Evolutionary conservation across 176 grass and related monocot species (phyloP), one percentile per base, ranked within the genome.

Genomic region (Thalia dealbata): DNA sequence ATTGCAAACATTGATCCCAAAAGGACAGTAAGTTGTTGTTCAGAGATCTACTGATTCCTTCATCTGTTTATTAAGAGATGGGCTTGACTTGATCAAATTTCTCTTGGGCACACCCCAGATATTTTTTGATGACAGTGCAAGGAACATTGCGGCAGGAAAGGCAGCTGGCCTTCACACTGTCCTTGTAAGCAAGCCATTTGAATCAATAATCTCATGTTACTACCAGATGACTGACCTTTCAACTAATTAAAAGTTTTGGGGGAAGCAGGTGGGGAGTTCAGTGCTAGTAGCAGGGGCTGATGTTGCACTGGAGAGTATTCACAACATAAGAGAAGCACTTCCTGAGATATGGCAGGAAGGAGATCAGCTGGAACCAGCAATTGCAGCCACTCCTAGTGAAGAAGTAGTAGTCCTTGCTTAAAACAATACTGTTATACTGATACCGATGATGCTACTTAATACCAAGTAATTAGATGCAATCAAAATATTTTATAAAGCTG

Each of bases 251-350:
- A 38, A 38, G 4, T 38, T 38, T 38, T 38, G 32, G 32, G 1
- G 32, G 4, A 38, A 38, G 78, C 82, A 96, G 93, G 87, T 92
- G 41, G 93, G 93, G 77, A 97, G 83, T 65, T 92, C 93, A 28
- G 83, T 79, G 79, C 42, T 81, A 19, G 87, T 97, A 55, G 12
- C 83, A 9, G 95, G 90, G 7, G 95, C 87, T 52, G 90, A 97
- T 62, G 48, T 86, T 26, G 95, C 90, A 73, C 85, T 97, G 25
- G 83, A 88, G 67, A 97, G 95, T 79, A 92, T 97, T 68, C 90
- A 97, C 81, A 97, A 97, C 85, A 84, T 97, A 71, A 91, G 79
- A 72, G 95, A 92, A 73, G 95, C 87, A 8, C 81, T 92, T 78
- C 95, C 95, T 44, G 95, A 88, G 85, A 86, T 97, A 51, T 97